Evolutionary conservation across 345 rosid species (phyloP).

Genomic region (Rhodomyrtus tomentosa): DNA sequence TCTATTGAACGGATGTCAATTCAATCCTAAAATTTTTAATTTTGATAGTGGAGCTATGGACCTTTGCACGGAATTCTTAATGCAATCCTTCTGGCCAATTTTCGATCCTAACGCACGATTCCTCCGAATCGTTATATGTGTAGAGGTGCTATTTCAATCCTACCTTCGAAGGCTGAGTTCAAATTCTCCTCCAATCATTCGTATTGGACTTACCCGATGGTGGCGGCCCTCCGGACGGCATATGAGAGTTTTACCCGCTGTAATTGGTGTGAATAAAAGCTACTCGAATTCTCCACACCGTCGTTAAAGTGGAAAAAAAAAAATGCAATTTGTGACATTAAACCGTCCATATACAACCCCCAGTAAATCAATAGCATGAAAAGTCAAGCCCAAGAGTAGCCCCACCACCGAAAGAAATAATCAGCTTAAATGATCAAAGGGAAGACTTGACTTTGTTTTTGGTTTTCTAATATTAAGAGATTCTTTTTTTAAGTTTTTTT

Average conservation of each 20-base stretch:
- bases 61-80: too few relatives aligned
- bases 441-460: not conserved
- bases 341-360: not conserved
- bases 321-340: not conserved
- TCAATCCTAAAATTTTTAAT: too few relatives aligned
- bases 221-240: not conserved
- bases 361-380: not conserved
- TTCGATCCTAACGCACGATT: too few relatives aligned
- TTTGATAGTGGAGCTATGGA: too few relatives aligned
- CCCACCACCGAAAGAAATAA: not conserved
- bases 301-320: not conserved
- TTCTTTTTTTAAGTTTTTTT: not conserved
- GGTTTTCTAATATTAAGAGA: not conserved
- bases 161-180: not conserved
- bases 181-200: not conserved
- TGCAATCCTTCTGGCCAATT: too few relatives aligned
- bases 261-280: not conserved
- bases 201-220: too few relatives aligned
- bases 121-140: too few relatives aligned
- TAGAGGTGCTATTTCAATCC: not conserved
- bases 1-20: too few relatives aligned
- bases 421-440: not conserved
- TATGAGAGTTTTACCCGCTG: not conserved
- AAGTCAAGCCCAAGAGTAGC: not conserved
- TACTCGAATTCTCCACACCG: accelerated